Percentiles rank a stretch among this genome's conserved stretches.
These are phyloP conservation scores for Yamadazyma epiphylla DNA, from an alignment of 1,139 yeast genomes.

Conservation along the genomic window DNA sequence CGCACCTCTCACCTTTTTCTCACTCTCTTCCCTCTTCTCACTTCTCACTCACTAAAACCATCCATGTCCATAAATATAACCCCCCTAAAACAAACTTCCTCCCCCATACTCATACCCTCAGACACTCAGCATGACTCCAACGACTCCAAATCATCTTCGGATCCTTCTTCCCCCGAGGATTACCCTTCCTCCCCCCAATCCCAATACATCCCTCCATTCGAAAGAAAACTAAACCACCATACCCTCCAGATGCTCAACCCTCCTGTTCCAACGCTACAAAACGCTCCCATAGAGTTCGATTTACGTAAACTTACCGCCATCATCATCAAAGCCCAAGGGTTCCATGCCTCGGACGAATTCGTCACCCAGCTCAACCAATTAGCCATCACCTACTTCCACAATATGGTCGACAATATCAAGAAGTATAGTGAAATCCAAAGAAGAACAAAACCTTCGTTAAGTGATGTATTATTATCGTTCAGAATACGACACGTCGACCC, in stretches of 20 bases:
- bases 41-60: too few relatives aligned
- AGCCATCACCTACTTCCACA: constrained; percentile 49
- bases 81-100: too few relatives aligned
- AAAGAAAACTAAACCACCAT: constrained; percentile 1
- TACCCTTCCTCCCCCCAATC: too few relatives aligned
- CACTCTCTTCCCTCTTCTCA: too few relatives aligned
- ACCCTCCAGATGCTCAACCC: constrained; percentile 2
- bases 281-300: constrained; percentile 31
- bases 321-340: constrained; percentile 33
- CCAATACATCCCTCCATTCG: background rate
- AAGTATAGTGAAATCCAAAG: constrained; percentile 66
- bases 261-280: constrained; percentile 4
- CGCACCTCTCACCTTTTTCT: too few relatives aligned
- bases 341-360: constrained; percentile 38
- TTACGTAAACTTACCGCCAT: constrained; percentile 32
- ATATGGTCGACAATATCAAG: constrained; percentile 44
- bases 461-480: constrained; percentile 53
- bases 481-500: constrained; percentile 42
- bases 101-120: too few relatives aligned
- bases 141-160: too few relatives aligned
- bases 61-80: too few relatives aligned
- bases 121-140: too few relatives aligned
- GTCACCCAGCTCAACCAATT: constrained; percentile 44
- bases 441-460: constrained; percentile 53
- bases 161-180: too few relatives aligned